Evolutionary conservation across 805 yeast genomes (phyloP).

Genomic region (Myxozyma nipponensis): DNA sequence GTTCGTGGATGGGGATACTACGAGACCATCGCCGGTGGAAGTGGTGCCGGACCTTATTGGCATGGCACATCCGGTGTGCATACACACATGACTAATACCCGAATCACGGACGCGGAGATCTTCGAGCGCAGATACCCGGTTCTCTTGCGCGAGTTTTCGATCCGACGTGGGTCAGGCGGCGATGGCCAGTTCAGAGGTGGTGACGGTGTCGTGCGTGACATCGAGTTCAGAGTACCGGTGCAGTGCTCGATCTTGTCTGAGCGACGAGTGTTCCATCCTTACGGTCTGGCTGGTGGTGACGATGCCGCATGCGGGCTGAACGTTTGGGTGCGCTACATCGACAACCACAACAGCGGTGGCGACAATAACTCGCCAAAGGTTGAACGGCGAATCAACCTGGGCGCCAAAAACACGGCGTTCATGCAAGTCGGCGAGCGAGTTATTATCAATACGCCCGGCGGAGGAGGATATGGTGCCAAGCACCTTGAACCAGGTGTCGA

Average conservation of each 20-base stretch:
- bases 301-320: conserved; percentile 72
- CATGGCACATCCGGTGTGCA: conserved; percentile 87
- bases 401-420: conserved; percentile 66
- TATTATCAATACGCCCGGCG: conserved; percentile 74
- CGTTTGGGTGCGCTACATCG: conserved; percentile 37
- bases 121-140: conserved; percentile 88
- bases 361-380: conserved; percentile 33
- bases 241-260: conserved; percentile 81
- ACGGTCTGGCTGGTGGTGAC: conserved; percentile 79
- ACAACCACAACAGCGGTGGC: no score
- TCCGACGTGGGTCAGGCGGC: conserved; percentile 78
- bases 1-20: conserved; percentile 30
- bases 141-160: conserved; percentile 62
- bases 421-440: conserved; percentile 62
- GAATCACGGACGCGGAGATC: conserved; percentile 87
- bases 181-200: conserved; percentile 71
- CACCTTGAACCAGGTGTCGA: conserved; percentile 14
- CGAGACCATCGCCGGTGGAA: conserved; percentile 86
- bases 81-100: conserved; percentile 89
- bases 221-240: conserved; percentile 68
- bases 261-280: conserved; percentile 79
- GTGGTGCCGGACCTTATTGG: conserved; percentile 88
- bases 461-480: conserved; percentile 67
- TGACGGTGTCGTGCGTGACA: conserved; percentile 78
- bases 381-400: conserved; percentile 41